Evolutionary conservation across 2,329 filamentous ascomycete species (phyloP).

Genomic region (Talaromyces marneffei): DNA sequence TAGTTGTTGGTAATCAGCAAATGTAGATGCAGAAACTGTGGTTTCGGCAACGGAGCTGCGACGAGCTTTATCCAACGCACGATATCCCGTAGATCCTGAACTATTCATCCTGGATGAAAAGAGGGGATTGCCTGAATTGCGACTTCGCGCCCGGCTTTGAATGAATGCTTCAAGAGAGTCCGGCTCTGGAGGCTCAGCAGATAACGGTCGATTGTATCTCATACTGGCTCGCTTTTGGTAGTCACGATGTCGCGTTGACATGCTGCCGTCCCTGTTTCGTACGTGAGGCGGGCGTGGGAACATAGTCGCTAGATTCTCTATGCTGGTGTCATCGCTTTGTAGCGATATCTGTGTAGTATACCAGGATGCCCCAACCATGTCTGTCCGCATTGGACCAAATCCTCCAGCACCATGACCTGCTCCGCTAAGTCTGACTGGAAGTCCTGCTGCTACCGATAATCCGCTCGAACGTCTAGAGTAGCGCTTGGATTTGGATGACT

Average conservation of each 20-base stretch:
- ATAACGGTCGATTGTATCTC: constrained; percentile 26
- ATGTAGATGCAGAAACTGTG: constrained; percentile 25
- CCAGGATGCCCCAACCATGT: constrained; percentile 34
- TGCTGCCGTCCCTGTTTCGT: constrained; percentile 24
- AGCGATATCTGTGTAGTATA: constrained; percentile 32
- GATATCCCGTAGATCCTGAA: constrained; percentile 28
- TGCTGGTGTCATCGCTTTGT: constrained; percentile 30
- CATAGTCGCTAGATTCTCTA: constrained; percentile 32
- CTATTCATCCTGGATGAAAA: constrained; percentile 33
- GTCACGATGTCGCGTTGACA: constrained; percentile 18
- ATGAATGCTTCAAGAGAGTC: constrained; percentile 37
- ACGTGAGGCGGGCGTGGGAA: constrained; percentile 31
- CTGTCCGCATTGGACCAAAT: constrained; percentile 31
- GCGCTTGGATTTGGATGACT: constrained; percentile 32
- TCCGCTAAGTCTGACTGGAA: constrained; percentile 37
- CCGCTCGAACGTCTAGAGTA: constrained; percentile 36
- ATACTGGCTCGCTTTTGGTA: constrained; percentile 27
- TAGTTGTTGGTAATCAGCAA: constrained; percentile 28
- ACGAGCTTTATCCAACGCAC: constrained; percentile 31
- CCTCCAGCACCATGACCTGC: constrained; percentile 39
- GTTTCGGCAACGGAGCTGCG: constrained; percentile 33
- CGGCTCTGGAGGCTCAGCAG: constrained; percentile 29
- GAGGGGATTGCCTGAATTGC: constrained; percentile 35
- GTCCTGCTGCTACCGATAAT: constrained; percentile 32
- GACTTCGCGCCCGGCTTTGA: constrained; percentile 32